Conservation (phyloP, 2,329 filamentous ascomycete species). For the Penicillium verrucosum region DNA sequence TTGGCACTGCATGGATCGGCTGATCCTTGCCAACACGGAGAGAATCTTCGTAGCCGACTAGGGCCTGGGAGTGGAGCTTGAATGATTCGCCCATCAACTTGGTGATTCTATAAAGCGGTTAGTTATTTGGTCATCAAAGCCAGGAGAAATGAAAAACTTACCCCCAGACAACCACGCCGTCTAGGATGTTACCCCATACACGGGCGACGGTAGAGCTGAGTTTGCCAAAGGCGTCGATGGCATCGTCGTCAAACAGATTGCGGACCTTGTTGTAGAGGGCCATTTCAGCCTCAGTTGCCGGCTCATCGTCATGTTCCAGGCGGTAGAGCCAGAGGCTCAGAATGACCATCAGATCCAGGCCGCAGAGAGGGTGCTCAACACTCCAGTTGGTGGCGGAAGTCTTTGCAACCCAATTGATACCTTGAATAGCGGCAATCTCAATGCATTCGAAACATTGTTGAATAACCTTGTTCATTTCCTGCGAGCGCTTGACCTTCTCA, state of each 20-base stretch:
- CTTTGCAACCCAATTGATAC: constrained; percentile 95
- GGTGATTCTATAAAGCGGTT: constrained; percentile 40
- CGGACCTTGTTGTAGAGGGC: constrained; percentile 66
- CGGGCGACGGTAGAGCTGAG: constrained; percentile 93
- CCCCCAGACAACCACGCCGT: constrained; percentile 99
- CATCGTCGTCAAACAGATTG: constrained; percentile 80
- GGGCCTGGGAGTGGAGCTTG: constrained; percentile 90
- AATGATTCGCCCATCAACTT: constrained; percentile 98
- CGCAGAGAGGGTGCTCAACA: constrained; percentile 93
- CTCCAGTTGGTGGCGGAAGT: constrained; percentile 99
- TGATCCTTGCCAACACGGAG: constrained; percentile 41
- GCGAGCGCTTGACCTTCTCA: constrained; percentile 88
- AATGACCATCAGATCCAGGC: constrained; percentile 95
- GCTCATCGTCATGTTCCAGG: constrained; percentile 97
- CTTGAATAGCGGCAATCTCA: constrained; percentile 89
- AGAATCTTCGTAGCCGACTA: constrained; percentile 85
- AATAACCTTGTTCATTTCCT: constrained; percentile 98
- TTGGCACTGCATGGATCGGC: constrained; percentile 42
- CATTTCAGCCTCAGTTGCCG: constrained; percentile 46
- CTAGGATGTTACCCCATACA: constrained; percentile 96
- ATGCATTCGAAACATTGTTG: constrained; percentile 97
- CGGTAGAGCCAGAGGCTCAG: constrained; percentile 97
- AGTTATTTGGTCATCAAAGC: constrained; percentile 1
- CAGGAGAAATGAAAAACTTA: constrained; percentile 54
- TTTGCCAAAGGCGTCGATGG: constrained; percentile 77